phyloP scores from a whole-genome alignment of 2,329 filamentous ascomycete genomes.

The Calonectria hongkongensis region DNA sequence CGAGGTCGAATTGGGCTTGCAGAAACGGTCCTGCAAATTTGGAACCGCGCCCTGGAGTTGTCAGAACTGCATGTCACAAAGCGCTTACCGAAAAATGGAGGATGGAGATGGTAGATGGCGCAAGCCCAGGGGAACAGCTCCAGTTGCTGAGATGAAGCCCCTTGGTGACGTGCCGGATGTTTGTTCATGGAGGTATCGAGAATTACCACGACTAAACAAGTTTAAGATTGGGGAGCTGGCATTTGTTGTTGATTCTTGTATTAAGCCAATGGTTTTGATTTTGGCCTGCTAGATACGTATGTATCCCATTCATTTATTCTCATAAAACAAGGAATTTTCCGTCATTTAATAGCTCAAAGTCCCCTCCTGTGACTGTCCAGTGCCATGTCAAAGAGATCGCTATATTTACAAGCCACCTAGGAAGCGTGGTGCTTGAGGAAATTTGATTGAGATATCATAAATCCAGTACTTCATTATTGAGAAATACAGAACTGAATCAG shows the following conservation, averaged over 20 bases:
- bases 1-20: no score
- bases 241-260: conserved; percentile 29
- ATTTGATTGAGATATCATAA: no score
- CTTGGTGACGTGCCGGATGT: background rate
- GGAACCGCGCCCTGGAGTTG: conserved; percentile 21
- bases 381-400: no score
- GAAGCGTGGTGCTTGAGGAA: no score
- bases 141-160: conserved; percentile 21
- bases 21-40: background rate
- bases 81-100: background rate
- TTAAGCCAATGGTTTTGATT: conserved; percentile 11
- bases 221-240: conserved; percentile 2
- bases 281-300: background rate
- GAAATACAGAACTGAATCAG: background rate
- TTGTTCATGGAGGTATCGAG: background rate
- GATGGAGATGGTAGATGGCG: background rate
- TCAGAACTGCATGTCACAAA: background rate
- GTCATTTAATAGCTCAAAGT: no score
- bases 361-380: no score
- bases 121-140: background rate
- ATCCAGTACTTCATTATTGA: no score
- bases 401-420: no score
- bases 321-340: no score
- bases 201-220: background rate
- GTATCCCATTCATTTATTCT: no score